Conservation (phyloP, 345 rosid species). For the Stellera chamaejasme region DNA sequence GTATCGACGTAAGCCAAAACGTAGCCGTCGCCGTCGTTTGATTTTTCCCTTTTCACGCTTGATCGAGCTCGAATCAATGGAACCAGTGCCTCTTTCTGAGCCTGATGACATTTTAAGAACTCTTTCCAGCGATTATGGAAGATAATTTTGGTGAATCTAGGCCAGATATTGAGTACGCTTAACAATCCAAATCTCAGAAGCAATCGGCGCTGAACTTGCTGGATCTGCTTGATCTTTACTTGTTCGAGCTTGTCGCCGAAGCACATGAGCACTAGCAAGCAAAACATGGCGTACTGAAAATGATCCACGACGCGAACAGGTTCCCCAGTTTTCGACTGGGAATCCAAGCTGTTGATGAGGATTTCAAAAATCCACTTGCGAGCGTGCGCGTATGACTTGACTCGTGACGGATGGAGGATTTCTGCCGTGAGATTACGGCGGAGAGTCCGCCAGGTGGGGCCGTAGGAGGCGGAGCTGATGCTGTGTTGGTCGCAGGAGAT, state of each 20-base stretch:
- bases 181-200: neutral
- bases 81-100: neutral
- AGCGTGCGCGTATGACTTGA: no score
- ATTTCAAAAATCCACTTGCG: no score
- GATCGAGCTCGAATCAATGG: conserved; percentile 6
- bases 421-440: no score
- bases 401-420: no score
- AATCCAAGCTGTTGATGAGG: no score
- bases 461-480: no score
- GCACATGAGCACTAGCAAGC: neutral
- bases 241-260: no score
- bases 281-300: conserved; percentile 9
- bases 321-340: neutral
- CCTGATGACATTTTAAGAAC: neutral
- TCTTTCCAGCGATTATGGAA: conserved; percentile 5
- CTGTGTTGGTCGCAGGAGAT: no score
- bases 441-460: no score
- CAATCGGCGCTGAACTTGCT: neutral
- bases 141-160: conserved; percentile 4
- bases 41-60: conserved; percentile 2
- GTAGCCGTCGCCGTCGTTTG: neutral
- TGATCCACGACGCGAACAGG: neutral
- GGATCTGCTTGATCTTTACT: no score
- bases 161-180: conserved; percentile 1
- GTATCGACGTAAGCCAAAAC: conserved; percentile 23